Evolutionary conservation across 495 filamentous ascomycete species (phyloP), one percentile per base, ranked within the genome.

Genomic region (Podospora australis): DNA sequence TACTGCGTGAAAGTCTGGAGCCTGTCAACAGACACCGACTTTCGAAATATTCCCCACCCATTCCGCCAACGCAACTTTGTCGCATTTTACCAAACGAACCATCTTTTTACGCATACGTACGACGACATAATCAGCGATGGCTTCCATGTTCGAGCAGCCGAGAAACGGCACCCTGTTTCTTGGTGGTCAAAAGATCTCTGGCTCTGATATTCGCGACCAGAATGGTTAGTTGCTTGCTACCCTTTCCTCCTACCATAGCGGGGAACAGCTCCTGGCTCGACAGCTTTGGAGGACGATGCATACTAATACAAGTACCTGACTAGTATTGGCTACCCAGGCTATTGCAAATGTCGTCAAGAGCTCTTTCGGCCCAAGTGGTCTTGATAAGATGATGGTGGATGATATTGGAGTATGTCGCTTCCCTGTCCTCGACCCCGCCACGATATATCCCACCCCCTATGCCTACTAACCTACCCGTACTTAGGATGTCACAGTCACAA

Each of bases 311-410:
- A n/a, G 58, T 57, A 49, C 53, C 42, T 43, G 29, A 48, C 45
- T 58, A 95, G 92, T 98, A 28, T 81, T 89, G 49, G 92, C 92
- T 44, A 97, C 92, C 35, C 88, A 95, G 68, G 89, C 90, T 38
- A 96, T 99, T 64, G 85, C 92, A 66, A 97, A 96, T 83, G 88
- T 96, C 44, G 89, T 99, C 65, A 96, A 95, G 73, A 95, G 86
- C 70, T 99, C 92, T 11, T 99, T 97, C 66, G 92, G 92, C 32
- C 92, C 92, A 49, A 95, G 88, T 50, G 92, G 92, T 26, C 73
- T 99, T 55, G 92, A 99, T 64, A 99, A 99, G 79, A 97, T 99
- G 94, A 97, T 99, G 94, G 94, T 99, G 62, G 92, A 99, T 69
- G 92, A 99, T 63, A 97, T 97, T 66, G 92, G 92, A 59, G 87